These are phyloP conservation scores for Penicillium janthinellum DNA, from an alignment of 2,329 filamentous ascomycete species.

Conservation along the genomic window DNA sequence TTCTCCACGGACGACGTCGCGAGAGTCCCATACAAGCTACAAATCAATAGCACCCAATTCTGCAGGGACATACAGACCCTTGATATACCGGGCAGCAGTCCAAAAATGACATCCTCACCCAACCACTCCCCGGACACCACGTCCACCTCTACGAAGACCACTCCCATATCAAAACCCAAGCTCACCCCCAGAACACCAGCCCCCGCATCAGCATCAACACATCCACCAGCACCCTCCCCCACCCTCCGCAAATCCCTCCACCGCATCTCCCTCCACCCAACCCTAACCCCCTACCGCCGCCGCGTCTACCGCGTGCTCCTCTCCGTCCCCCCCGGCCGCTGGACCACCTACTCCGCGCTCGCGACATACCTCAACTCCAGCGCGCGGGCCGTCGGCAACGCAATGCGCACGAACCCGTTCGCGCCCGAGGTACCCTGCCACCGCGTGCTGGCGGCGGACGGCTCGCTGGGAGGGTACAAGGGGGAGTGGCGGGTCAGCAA, in stretches of 20 bases:
- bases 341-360: constrained; percentile 77
- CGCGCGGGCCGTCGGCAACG: constrained; percentile 75
- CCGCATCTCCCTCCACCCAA: constrained; percentile 47
- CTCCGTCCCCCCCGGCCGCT: constrained; percentile 73
- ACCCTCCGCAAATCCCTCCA: constrained; percentile 35
- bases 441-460: constrained; percentile 73
- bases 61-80: background rate
- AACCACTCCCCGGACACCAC: too few relatives aligned
- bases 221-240: background rate
- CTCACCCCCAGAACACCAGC: background rate
- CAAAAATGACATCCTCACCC: background rate
- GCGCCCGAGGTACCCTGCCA: constrained; percentile 82
- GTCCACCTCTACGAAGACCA: background rate
- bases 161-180: background rate
- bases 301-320: constrained; percentile 70
- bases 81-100: background rate
- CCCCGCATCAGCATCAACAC: too few relatives aligned
- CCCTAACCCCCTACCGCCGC: constrained; percentile 54
- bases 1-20: background rate
- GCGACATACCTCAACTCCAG: constrained; percentile 69
- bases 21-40: background rate
- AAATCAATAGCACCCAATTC: background rate
- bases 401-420: constrained; percentile 76
- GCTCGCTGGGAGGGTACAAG: constrained; percentile 57
- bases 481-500: constrained; percentile 52